These are phyloP conservation scores for Cichorium intybus DNA, from an alignment of 140 eudicot species.

Conservation along the genomic window DNA sequence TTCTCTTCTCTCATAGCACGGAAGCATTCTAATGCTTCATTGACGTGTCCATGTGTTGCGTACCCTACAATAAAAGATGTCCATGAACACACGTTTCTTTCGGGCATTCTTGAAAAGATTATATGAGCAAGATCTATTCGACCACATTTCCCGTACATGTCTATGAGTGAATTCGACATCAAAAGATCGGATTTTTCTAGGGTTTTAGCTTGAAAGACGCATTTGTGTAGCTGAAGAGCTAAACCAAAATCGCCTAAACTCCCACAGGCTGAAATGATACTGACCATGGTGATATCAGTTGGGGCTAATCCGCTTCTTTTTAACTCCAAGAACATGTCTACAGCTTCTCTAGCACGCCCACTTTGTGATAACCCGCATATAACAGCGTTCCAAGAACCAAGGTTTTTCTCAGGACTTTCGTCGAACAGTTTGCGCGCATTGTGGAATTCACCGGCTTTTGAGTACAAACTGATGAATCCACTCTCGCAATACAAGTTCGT, in stretches of 20 bases:
- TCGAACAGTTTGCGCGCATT: slow-evolving; percentile 66
- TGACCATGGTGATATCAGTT: slow-evolving; percentile 79
- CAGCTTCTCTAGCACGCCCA: slow-evolving; percentile 63
- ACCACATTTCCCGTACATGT: slow-evolving; percentile 92
- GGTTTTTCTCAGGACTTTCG: slow-evolving; percentile 56
- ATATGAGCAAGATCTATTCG: slow-evolving; percentile 66
- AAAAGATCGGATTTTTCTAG: slow-evolving; percentile 40
- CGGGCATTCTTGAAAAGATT: slow-evolving; percentile 55
- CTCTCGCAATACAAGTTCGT: slow-evolving; percentile 61
- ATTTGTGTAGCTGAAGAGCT: slow-evolving; percentile 70
- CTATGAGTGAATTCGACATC: slow-evolving; percentile 72
- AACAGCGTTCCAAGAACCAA: slow-evolving; percentile 93
- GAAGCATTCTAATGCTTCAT: slow-evolving; percentile 60
- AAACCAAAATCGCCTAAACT: slow-evolving; percentile 64
- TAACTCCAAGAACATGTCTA: slow-evolving; percentile 51
- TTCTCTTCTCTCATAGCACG: slow-evolving; percentile 48
- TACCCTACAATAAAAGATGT: slow-evolving; percentile 85
- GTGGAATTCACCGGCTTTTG: slow-evolving; percentile 52
- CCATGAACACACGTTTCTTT: slow-evolving; percentile 77
- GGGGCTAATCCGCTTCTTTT: slow-evolving; percentile 55
- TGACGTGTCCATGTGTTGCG: slow-evolving; percentile 61
- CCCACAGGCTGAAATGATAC: slow-evolving; percentile 74
- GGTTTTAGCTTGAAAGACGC: slow-evolving; percentile 51
- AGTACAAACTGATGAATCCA: slow-evolving; percentile 70
- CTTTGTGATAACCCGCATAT: slow-evolving; percentile 69